Conservation (phyloP, 768 basidiomycete genomes). For the Albatrellus ellisii region DNA sequence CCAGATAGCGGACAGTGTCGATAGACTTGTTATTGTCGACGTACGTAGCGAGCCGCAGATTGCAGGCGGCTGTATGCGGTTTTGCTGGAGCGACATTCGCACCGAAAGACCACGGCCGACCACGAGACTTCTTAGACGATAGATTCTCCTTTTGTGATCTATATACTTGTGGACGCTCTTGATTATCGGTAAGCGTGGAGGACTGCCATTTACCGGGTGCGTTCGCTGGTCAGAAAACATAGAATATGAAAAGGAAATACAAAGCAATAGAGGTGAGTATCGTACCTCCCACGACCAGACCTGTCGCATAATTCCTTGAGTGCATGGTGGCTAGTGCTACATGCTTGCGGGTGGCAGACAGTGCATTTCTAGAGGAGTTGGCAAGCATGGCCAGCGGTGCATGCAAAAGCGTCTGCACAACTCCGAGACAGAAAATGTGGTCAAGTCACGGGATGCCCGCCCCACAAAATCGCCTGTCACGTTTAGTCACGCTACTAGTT, state of each 20-base stretch:
- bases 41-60: slow-evolving; percentile 5
- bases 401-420: not conserved
- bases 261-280: too few species aligned
- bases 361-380: slow-evolving; percentile 9
- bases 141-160: not conserved
- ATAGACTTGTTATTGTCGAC: not conserved
- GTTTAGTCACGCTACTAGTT: too few species aligned
- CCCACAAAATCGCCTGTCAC: too few species aligned
- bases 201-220: not conserved
- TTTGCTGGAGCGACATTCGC: not conserved
- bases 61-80: slow-evolving; percentile 1
- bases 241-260: too few species aligned
- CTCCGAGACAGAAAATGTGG: not conserved
- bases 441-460: not conserved
- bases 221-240: too few species aligned
- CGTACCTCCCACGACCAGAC: too few species aligned
- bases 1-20: slow-evolving; percentile 3
- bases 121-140: too few species aligned
- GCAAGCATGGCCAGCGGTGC: slow-evolving; percentile 4
- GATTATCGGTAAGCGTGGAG: too few species aligned
- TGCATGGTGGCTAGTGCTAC: too few species aligned
- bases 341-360: slow-evolving; percentile 5
- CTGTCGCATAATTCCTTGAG: too few species aligned
- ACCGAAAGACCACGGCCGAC: slow-evolving; percentile 3
- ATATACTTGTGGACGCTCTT: too few species aligned